These are phyloP conservation scores for Syzygium aqueum DNA, from an alignment of 345 rosid genomes.

Conservation along the genomic window DNA sequence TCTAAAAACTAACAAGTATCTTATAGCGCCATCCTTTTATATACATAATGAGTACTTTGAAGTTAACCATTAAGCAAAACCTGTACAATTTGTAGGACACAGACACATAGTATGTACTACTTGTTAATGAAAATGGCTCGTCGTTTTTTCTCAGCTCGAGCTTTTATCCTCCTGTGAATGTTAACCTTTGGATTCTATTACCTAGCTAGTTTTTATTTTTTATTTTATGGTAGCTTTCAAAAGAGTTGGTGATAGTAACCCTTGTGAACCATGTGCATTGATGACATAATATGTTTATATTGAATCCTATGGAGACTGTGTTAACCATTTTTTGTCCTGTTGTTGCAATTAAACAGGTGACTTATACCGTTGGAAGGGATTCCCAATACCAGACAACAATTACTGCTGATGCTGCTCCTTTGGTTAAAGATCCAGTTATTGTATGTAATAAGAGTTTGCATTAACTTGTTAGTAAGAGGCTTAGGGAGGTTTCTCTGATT, in stretches of 20 bases:
- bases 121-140: not conserved
- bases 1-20: not conserved
- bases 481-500: not conserved
- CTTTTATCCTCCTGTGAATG: not conserved
- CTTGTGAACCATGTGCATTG: not conserved
- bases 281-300: not conserved
- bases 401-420: conserved; percentile 49
- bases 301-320: not conserved
- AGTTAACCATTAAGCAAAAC: not conserved
- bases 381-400: conserved; percentile 48
- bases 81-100: not conserved
- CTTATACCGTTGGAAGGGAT: conserved; percentile 80
- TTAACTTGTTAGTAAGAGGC: not conserved
- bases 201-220: not conserved
- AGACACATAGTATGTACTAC: not conserved
- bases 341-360: conserved; percentile 45
- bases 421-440: conserved; percentile 66
- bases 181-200: not conserved
- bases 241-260: not conserved
- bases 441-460: conserved; percentile 19
- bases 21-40: not conserved
- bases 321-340: not conserved
- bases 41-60: not conserved
- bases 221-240: not conserved
- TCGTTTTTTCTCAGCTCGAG: not conserved